A percentile compares a stretch with the other conserved stretches of the same genome.
These are phyloP conservation scores for Plectosphaerella cucumerina DNA, from an alignment of 2,329 filamentous ascomycete species.

Conservation along the genomic window DNA sequence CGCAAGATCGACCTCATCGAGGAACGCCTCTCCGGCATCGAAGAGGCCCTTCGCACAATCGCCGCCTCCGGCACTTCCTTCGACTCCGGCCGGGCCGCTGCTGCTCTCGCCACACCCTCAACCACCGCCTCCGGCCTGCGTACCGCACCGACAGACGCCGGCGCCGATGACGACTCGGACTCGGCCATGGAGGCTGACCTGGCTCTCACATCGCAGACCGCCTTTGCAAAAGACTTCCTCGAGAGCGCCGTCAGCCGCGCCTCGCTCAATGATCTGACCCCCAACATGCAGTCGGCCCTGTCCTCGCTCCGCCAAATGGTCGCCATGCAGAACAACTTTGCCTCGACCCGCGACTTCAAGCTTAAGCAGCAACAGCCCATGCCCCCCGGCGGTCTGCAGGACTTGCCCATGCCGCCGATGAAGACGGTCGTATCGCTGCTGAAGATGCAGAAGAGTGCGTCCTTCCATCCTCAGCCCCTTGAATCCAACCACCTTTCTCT, in stretches of 20 bases:
- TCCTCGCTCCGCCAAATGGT: conserved; percentile 49
- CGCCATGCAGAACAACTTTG: conserved; percentile 40
- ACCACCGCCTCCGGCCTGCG: conserved; percentile 8
- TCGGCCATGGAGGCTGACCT: conserved; percentile 43
- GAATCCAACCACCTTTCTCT: neutral
- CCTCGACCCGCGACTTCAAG: conserved; percentile 35
- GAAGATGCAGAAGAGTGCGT: conserved; percentile 41
- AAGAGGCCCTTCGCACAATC: conserved; percentile 35
- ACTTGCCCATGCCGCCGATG: conserved; percentile 52
- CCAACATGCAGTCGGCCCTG: conserved; percentile 49
- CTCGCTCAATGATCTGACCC: conserved; percentile 38
- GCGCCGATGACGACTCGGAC: conserved; percentile 35
- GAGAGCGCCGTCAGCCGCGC: conserved; percentile 48
- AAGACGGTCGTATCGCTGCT: conserved; percentile 43
- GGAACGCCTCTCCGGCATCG: conserved; percentile 38
- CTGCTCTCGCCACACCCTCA: conserved; percentile 13
- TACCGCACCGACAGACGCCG: conserved; percentile 23
- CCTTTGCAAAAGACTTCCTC: conserved; percentile 51
- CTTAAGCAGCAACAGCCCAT: conserved; percentile 42
- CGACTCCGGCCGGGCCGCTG: conserved; percentile 8
- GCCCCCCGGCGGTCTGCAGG: conserved; percentile 40
- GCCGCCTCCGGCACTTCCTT: conserved; percentile 16
- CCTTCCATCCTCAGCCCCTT: conserved; percentile 3
- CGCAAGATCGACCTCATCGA: conserved; percentile 49
- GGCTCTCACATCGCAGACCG: conserved; percentile 44